phyloP scores from a whole-genome alignment of 1,284 basidiomycete genomes.

The Meira nashicola region DNA sequence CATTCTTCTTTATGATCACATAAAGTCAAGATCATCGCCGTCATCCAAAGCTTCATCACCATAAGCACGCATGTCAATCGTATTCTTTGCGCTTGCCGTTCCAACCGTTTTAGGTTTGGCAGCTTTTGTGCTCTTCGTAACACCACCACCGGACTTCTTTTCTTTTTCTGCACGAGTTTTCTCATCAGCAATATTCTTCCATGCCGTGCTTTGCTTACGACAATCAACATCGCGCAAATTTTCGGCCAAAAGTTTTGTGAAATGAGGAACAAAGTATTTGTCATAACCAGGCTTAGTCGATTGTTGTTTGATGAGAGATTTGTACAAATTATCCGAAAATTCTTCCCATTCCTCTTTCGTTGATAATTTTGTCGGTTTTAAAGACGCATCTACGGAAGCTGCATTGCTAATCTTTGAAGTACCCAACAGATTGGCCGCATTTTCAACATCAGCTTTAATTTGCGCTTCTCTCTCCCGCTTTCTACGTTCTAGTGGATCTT shows the following conservation, averaged over 20 bases:
- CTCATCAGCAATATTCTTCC: constrained; percentile 44
- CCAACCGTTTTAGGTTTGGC: constrained; percentile 44
- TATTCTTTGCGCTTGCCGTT: constrained; percentile 45
- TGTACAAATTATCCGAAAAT: constrained; percentile 29
- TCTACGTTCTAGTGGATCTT: constrained; percentile 29
- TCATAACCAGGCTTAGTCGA: constrained; percentile 41
- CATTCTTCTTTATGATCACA: constrained; percentile 19
- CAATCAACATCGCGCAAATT: constrained; percentile 46
- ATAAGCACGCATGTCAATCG: constrained; percentile 44
- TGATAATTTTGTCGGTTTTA: constrained; percentile 29
- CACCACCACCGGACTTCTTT: constrained; percentile 38
- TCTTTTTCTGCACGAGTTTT: constrained; percentile 48
- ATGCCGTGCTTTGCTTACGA: constrained; percentile 34
- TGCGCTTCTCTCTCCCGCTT: constrained; percentile 41
- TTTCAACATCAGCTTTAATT: constrained; percentile 45
- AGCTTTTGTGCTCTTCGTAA: constrained; percentile 17
- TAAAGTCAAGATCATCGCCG: constrained; percentile 48
- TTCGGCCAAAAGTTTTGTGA: constrained; percentile 26
- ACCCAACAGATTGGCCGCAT: constrained; percentile 47
- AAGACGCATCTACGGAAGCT: constrained; percentile 3
- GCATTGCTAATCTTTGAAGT: constrained; percentile 31
- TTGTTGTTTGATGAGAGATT: constrained; percentile 35
- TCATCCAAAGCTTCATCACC: constrained; percentile 49
- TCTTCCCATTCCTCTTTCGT: constrained; percentile 49
- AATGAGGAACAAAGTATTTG: constrained; percentile 43